Percentiles rank a stretch among this genome's conserved stretches.
These are phyloP conservation scores for Penstemon eatonii DNA, from an alignment of 257 asterid species.

Conservation along the genomic window DNA sequence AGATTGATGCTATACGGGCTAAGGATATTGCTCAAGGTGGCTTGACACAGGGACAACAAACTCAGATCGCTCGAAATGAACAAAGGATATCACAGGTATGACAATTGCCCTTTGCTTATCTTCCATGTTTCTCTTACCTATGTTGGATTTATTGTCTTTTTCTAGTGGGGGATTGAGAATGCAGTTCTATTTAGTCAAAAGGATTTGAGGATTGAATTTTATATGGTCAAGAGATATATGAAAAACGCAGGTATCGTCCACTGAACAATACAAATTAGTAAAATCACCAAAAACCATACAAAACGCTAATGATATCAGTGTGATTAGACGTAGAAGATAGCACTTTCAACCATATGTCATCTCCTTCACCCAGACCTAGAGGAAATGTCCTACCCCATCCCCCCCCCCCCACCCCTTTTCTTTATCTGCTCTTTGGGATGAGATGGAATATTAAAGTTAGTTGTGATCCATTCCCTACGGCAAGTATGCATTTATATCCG, in stretches of 20 bases:
- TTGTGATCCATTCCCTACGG: not conserved
- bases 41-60: slow-evolving; percentile 96
- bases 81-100: slow-evolving; percentile 93
- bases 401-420: not conserved
- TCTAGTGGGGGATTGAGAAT: slow-evolving; percentile 12
- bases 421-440: not conserved
- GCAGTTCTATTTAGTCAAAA: slow-evolving; percentile 21
- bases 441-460: slow-evolving; percentile 17
- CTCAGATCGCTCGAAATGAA: slow-evolving; percentile 99
- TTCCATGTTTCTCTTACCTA: not conserved
- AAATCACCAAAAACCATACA: not conserved
- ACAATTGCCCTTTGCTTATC: slow-evolving; percentile 15
- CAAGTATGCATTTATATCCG: not conserved
- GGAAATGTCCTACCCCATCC: not conserved
- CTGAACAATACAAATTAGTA: not conserved
- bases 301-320: not conserved
- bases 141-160: not conserved
- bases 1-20: slow-evolving; percentile 96
- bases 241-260: slow-evolving; percentile 5
- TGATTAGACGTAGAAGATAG: not conserved
- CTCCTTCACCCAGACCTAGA: not conserved
- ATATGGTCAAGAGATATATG: slow-evolving; percentile 11
- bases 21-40: slow-evolving; percentile 99
- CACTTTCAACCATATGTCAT: no score
- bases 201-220: slow-evolving; percentile 12